phyloP scores from a whole-genome alignment of 164 flowering plant genomes.

The Liquidambar formosana region DNA sequence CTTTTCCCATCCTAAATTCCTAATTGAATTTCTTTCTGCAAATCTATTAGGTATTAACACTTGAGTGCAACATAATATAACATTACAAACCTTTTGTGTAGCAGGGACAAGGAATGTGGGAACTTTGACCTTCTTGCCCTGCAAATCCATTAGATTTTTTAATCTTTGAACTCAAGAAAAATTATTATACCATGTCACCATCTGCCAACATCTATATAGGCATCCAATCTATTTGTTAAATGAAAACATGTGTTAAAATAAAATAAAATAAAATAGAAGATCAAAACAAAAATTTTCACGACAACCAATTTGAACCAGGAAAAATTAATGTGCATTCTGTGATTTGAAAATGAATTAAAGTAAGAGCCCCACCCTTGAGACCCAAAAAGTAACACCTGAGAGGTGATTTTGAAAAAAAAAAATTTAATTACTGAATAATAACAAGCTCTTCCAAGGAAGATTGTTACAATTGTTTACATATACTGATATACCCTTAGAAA shows the following conservation, averaged over 20 bases:
- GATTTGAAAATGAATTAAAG: no score
- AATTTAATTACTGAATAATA: not conserved
- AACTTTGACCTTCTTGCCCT: constrained; percentile 93
- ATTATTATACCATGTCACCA: not conserved
- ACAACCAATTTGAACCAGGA: no score
- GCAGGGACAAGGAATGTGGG: constrained; percentile 98
- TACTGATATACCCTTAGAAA: no score
- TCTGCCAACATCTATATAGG: not conserved
- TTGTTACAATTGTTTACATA: no score
- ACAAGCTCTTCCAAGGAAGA: not conserved
- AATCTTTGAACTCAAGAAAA: not conserved
- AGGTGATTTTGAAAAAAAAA: not conserved
- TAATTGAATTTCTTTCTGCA: not conserved
- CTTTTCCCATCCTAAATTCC: not conserved
- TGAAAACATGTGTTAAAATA: no score
- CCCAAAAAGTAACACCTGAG: not conserved
- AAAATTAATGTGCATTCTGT: no score
- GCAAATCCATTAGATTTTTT: constrained; percentile 17
- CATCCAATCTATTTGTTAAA: not conserved
- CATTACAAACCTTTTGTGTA: constrained; percentile 78
- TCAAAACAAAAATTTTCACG: no score
- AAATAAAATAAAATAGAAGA: no score
- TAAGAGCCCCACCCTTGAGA: not conserved
- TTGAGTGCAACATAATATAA: not conserved
- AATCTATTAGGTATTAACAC: not conserved